Evolutionary conservation across 1,139 yeast species (phyloP).

Genomic region (Candida sp.): DNA sequence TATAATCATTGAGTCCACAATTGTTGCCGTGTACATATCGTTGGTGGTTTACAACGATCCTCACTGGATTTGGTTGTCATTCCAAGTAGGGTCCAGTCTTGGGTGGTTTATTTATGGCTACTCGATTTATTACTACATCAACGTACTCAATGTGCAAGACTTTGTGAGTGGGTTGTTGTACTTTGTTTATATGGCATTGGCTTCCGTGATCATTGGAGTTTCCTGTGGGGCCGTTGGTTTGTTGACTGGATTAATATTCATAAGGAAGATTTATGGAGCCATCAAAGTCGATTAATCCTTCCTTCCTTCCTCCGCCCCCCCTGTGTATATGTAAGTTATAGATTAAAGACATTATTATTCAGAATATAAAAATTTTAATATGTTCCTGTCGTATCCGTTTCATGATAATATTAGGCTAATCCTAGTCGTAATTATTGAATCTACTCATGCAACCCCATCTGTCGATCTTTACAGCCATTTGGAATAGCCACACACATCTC

Average conservation of each 20-base stretch:
- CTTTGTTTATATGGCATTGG: constrained; percentile 72
- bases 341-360: neutral
- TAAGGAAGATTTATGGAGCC: constrained; percentile 60
- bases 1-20: constrained; percentile 74
- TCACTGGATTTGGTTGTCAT: constrained; percentile 87
- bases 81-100: constrained; percentile 72
- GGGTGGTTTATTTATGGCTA: constrained; percentile 73
- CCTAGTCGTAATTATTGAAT: too few relatives aligned
- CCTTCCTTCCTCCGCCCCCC: too few relatives aligned
- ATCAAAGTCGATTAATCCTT: constrained; percentile 54
- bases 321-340: neutral
- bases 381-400: too few relatives aligned
- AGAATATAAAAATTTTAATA: neutral
- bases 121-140: constrained; percentile 68
- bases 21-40: constrained; percentile 69
- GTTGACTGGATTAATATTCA: constrained; percentile 63
- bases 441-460: too few relatives aligned
- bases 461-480: too few relatives aligned
- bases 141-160: constrained; percentile 61
- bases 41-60: constrained; percentile 63
- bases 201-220: constrained; percentile 65
- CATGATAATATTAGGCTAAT: too few relatives aligned
- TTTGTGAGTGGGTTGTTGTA: constrained; percentile 73
- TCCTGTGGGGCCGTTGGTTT: constrained; percentile 82
- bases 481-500: too few relatives aligned